Conservation (phyloP, 2,329 filamentous ascomycete species). For the Fusarium beomiforme region DNA sequence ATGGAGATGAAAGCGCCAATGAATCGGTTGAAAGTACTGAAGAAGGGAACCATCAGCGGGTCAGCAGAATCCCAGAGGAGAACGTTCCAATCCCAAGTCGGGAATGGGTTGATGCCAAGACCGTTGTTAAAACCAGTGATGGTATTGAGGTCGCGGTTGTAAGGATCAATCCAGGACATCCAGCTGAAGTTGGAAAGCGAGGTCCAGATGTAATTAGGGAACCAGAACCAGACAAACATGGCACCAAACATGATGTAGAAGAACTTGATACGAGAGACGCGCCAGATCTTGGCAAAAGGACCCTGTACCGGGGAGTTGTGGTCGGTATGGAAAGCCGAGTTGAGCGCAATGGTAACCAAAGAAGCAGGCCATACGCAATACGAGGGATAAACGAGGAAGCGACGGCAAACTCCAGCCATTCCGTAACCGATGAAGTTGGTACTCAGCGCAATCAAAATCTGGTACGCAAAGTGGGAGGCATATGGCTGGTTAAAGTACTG, state of each 20-base stretch:
- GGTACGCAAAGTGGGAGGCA: slow-evolving; percentile 62
- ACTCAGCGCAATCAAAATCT: slow-evolving; percentile 64
- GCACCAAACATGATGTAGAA: slow-evolving; percentile 60
- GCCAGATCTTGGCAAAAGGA: slow-evolving; percentile 56
- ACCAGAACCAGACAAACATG: slow-evolving; percentile 69
- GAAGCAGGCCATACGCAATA: slow-evolving; percentile 68
- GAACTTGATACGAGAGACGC: slow-evolving; percentile 61
- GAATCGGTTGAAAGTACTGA: slow-evolving; percentile 70
- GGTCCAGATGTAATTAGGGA: slow-evolving; percentile 64
- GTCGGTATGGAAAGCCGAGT: slow-evolving; percentile 62
- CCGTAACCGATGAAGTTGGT: slow-evolving; percentile 71
- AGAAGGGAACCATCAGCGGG: slow-evolving; percentile 61
- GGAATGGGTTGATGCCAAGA: slow-evolving; percentile 57
- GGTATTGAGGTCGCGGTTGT: slow-evolving; percentile 54
- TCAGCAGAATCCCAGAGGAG: slow-evolving; percentile 56
- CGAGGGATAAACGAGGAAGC: slow-evolving; percentile 65
- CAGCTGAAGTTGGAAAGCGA: slow-evolving; percentile 65
- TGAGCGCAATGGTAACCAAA: slow-evolving; percentile 64
- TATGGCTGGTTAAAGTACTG: slow-evolving; percentile 65
- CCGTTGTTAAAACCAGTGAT: slow-evolving; percentile 57
- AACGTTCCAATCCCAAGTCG: slow-evolving; percentile 61
- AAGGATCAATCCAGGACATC: slow-evolving; percentile 65
- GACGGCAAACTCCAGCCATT: slow-evolving; percentile 63
- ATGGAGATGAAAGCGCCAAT: slow-evolving; percentile 65
- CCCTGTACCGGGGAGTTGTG: slow-evolving; percentile 52